Evolutionary conservation across 2,329 filamentous ascomycete genomes (phyloP).

Genomic region (Colletotrichum kahawae): DNA sequence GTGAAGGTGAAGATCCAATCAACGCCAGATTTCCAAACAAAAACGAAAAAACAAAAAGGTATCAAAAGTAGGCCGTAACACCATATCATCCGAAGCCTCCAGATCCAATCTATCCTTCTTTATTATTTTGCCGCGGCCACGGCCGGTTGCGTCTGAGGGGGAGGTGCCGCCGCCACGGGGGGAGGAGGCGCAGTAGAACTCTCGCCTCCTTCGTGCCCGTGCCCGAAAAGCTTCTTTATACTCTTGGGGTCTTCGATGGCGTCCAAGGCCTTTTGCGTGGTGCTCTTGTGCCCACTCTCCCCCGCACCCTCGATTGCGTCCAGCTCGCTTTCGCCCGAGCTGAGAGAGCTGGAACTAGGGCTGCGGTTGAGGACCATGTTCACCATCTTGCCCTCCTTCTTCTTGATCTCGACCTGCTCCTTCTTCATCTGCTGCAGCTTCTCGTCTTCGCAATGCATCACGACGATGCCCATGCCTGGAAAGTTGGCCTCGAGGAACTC

Average conservation of each 20-base stretch:
- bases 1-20: not conserved
- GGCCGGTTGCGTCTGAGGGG: not conserved
- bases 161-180: not conserved
- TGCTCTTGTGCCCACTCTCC: constrained; percentile 50
- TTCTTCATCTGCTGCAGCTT: constrained; percentile 77
- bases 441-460: constrained; percentile 80
- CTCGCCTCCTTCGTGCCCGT: not conserved
- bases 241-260: constrained; percentile 54
- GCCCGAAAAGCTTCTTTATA: constrained; percentile 40
- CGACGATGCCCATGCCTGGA: constrained; percentile 75
- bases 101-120: not conserved
- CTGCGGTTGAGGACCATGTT: constrained; percentile 64
- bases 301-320: constrained; percentile 46
- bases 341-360: constrained; percentile 42
- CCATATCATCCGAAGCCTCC: not conserved
- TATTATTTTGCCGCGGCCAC: not conserved
- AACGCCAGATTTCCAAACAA: not conserved
- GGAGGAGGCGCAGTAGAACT: not conserved
- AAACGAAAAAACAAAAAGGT: not conserved
- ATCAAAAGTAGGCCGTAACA: not conserved
- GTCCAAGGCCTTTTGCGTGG: constrained; percentile 56
- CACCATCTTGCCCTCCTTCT: constrained; percentile 58
- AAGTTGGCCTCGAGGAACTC: constrained; percentile 75
- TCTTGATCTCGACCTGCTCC: constrained; percentile 76
- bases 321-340: constrained; percentile 58